Evolutionary conservation across 192 early-diverging fungal genomes (phyloP).

Genomic region (Entomortierella chlamydospora): DNA sequence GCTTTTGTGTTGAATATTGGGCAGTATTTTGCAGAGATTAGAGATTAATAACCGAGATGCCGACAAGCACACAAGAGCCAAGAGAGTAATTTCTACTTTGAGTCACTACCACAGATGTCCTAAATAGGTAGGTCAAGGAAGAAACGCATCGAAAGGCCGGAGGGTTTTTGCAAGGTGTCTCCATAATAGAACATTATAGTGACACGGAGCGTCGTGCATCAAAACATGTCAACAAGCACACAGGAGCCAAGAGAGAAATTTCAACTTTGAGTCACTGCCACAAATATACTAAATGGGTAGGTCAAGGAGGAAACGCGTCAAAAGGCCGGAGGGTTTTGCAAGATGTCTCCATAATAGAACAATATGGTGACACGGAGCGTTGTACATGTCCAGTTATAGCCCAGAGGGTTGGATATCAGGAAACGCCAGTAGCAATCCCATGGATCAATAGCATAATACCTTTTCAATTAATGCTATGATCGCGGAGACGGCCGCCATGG

Average conservation of each 20-base stretch:
- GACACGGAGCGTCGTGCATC: background rate
- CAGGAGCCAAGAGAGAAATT: too few relatives aligned
- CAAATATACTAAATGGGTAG: background rate
- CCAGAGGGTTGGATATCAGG: background rate
- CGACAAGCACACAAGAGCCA: slow-evolving; percentile 1
- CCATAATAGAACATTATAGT: slow-evolving; percentile 6
- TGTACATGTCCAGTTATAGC: background rate
- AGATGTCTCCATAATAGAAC: slow-evolving; percentile 7
- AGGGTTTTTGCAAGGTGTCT: background rate
- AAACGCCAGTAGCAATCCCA: background rate
- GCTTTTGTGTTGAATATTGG: too few relatives aligned
- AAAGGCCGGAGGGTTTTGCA: background rate
- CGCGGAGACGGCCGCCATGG: too few relatives aligned
- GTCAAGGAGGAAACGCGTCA: background rate
- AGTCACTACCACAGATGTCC: background rate
- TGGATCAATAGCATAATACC: background rate
- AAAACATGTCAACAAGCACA: too few relatives aligned
- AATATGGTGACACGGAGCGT: background rate
- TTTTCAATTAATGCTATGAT: background rate
- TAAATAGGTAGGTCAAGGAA: background rate
- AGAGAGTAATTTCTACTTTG: background rate
- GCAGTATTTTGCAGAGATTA: background rate
- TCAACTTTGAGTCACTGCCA: background rate
- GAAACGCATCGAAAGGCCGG: background rate
- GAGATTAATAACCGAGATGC: background rate